Percentiles rank a stretch among this genome's conserved stretches.
Evolutionary conservation across 352 stramenopile species (phyloP).

Genomic region (Phytophthora lateralis): DNA sequence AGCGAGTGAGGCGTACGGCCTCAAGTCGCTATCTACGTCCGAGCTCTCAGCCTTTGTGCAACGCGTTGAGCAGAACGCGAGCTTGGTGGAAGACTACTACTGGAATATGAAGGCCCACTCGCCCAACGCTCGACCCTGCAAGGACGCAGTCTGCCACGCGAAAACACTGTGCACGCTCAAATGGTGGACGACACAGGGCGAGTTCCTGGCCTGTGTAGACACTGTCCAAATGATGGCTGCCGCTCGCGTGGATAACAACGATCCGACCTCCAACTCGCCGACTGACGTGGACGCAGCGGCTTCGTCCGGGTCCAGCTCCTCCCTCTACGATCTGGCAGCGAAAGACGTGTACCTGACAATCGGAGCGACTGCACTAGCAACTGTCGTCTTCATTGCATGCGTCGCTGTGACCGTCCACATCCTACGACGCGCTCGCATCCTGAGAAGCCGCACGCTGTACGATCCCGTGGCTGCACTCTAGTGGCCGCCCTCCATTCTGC

Average conservation of each 20-base stretch:
- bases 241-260: background rate
- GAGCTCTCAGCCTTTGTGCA: constrained; percentile 53
- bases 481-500: constrained; percentile 5
- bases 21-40: constrained; percentile 51
- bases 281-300: constrained; percentile 5
- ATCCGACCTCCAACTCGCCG: constrained; percentile 6
- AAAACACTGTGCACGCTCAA: constrained; percentile 80
- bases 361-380: constrained; percentile 51
- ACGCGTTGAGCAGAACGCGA: constrained; percentile 52
- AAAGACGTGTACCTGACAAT: constrained; percentile 53
- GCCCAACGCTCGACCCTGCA: constrained; percentile 50
- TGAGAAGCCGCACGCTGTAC: constrained; percentile 48
- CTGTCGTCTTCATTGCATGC: constrained; percentile 36
- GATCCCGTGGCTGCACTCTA: constrained; percentile 65
- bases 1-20: constrained; percentile 61
- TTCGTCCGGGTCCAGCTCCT: constrained; percentile 15
- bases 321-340: constrained; percentile 8
- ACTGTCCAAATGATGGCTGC: constrained; percentile 21
- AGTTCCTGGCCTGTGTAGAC: constrained; percentile 73
- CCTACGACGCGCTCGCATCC: constrained; percentile 43
- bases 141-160: constrained; percentile 48
- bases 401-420: constrained; percentile 42
- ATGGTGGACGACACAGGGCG: constrained; percentile 80
- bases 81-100: constrained; percentile 75
- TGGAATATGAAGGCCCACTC: constrained; percentile 87